These are phyloP conservation scores for Backusella australiensis DNA, from an alignment of 192 early-diverging fungal species.

Conservation along the genomic window DNA sequence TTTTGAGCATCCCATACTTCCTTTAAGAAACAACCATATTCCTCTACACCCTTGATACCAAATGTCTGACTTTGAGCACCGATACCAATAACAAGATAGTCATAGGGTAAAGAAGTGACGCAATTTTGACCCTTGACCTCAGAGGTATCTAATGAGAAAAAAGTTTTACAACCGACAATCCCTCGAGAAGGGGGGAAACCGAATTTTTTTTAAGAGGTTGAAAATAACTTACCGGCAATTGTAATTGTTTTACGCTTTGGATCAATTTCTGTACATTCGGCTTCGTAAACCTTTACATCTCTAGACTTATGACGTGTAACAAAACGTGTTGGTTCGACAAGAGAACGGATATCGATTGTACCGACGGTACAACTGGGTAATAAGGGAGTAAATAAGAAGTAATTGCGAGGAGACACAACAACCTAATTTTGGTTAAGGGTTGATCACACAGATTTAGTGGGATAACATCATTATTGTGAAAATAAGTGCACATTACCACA, in stretches of 20 bases:
- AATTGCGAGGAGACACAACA: conserved; percentile 80
- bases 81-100: conserved; percentile 72
- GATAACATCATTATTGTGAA: neutral
- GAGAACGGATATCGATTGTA: conserved; percentile 80
- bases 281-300: conserved; percentile 84
- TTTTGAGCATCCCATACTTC: conserved; percentile 74
- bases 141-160: conserved; percentile 52
- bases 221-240: conserved; percentile 55
- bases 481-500: conserved; percentile 21
- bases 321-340: conserved; percentile 86
- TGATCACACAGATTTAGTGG: neutral
- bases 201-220: no score
- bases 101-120: conserved; percentile 61
- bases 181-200: no score
- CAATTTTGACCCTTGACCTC: conserved; percentile 63
- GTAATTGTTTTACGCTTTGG: conserved; percentile 71
- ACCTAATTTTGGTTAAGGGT: conserved; percentile 15
- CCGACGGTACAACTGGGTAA: conserved; percentile 79
- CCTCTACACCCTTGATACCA: conserved; percentile 72
- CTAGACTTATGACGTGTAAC: conserved; percentile 85
- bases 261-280: conserved; percentile 86
- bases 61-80: conserved; percentile 82
- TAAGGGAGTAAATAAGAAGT: conserved; percentile 81
- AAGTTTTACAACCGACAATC: neutral
- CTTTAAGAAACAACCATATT: conserved; percentile 78